These are phyloP conservation scores for Amylostereum chailletii DNA, from an alignment of 1,284 basidiomycete species.

Conservation along the genomic window DNA sequence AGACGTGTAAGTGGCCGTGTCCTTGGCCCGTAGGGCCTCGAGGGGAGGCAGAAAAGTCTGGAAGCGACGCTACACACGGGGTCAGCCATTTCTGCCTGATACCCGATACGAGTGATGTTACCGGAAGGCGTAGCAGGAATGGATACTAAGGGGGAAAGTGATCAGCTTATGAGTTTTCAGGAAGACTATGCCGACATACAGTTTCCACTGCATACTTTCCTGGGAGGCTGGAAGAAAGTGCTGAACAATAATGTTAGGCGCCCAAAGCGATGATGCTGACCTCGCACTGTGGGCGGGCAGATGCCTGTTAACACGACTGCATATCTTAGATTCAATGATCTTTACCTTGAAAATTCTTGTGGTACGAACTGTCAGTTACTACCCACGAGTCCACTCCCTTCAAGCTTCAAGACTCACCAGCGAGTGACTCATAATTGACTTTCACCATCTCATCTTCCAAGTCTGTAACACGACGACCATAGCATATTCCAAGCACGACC, in stretches of 20 bases:
- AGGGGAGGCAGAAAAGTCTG: constrained; percentile 13
- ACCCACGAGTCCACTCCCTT: background rate
- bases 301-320: background rate
- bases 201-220: constrained; percentile 8
- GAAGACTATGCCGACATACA: constrained; percentile 1
- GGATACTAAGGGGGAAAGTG: constrained; percentile 4
- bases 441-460: constrained; percentile 21
- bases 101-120: background rate
- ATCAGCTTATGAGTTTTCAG: background rate
- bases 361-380: background rate
- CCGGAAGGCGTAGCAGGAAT: constrained; percentile 8
- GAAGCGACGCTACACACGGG: constrained; percentile 7
- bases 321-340: background rate
- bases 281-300: background rate
- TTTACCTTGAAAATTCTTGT: background rate
- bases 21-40: constrained; percentile 6
- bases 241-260: background rate
- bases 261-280: constrained; percentile 1
- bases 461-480: constrained; percentile 22
- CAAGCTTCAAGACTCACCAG: constrained; percentile 1
- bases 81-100: background rate
- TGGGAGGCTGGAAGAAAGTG: constrained; percentile 1
- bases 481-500: constrained; percentile 22
- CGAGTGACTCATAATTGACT: constrained; percentile 7
- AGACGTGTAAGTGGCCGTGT: constrained; percentile 6